These are phyloP conservation scores for Colletotrichum higginsianum DNA, from an alignment of 2,329 filamentous ascomycete genomes.

Conservation along the genomic window DNA sequence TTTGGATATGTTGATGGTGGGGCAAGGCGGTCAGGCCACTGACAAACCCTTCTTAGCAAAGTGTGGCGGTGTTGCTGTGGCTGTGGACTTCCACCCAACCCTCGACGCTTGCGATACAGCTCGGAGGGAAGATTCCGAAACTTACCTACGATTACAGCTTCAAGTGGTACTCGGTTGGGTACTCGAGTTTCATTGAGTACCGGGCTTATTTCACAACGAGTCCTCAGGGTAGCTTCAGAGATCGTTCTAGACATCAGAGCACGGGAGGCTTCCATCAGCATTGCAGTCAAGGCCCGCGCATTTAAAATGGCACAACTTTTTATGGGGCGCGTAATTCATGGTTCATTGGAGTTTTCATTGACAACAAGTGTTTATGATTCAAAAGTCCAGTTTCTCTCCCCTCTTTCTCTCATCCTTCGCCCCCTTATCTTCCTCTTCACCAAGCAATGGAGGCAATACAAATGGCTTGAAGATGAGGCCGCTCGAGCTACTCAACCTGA, in stretches of 20 bases:
- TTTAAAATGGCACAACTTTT: background rate
- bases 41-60: background rate
- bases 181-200: background rate
- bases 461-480: slow-evolving; percentile 91
- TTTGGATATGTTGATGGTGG: slow-evolving; percentile 18
- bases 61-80: slow-evolving; percentile 3
- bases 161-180: background rate
- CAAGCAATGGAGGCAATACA: slow-evolving; percentile 86
- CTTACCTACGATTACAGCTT: background rate
- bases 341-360: background rate
- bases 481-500: slow-evolving; percentile 84
- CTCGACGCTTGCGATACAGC: too few species aligned
- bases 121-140: too few species aligned
- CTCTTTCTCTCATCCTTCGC: slow-evolving; percentile 70
- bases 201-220: background rate
- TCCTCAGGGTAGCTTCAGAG: background rate
- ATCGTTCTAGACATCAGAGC: background rate
- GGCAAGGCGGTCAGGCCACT: slow-evolving; percentile 11
- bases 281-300: too few species aligned
- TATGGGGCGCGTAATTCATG: too few species aligned
- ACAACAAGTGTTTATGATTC: slow-evolving; percentile 44
- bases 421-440: slow-evolving; percentile 70
- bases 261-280: background rate
- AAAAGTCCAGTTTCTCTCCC: slow-evolving; percentile 80
- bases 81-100: background rate